phyloP scores from a whole-genome alignment of 495 filamentous ascomycete species.

The Monascus purpureus region DNA sequence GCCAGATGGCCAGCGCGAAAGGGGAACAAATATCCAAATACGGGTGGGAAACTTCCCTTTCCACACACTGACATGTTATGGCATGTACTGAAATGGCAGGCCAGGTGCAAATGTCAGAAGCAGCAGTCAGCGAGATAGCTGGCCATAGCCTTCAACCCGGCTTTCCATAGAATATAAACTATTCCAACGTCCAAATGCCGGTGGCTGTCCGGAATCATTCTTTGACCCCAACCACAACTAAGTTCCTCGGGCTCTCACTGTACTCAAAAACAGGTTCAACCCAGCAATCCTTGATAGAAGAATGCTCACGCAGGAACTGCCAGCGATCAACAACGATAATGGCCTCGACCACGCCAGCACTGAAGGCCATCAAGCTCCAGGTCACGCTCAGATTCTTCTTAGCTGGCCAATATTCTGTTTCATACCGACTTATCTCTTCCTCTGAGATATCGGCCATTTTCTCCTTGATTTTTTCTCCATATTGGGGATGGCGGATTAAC shows the following conservation, averaged over 20 bases:
- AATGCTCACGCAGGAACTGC: conserved; percentile 73
- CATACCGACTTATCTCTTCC: conserved; percentile 59
- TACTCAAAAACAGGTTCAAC: conserved; percentile 91
- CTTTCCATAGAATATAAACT: too few relatives aligned
- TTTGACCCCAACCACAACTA: conserved; percentile 84
- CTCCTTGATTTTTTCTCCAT: conserved; percentile 40
- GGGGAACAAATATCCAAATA: too few relatives aligned
- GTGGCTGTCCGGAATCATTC: conserved; percentile 27
- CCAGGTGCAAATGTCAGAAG: too few relatives aligned
- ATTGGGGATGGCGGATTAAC: conserved; percentile 42
- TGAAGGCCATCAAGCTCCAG: conserved; percentile 94
- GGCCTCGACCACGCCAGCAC: conserved; percentile 74
- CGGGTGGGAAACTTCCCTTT: too few relatives aligned
- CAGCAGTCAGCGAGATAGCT: too few relatives aligned
- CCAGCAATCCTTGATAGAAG: conserved; percentile 56
- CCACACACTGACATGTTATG: too few relatives aligned
- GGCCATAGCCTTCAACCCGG: too few relatives aligned
- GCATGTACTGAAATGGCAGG: too few relatives aligned
- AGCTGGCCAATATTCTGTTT: conserved; percentile 41
- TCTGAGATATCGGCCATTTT: conserved; percentile 53
- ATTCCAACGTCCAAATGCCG: too few relatives aligned
- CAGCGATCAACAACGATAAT: conserved; percentile 85
- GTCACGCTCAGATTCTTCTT: conserved; percentile 74
- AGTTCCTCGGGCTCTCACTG: conserved; percentile 69
- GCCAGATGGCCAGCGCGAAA: too few relatives aligned